A percentile compares a stretch with the other conserved stretches of the same genome.
phyloP scores from a whole-genome alignment of 2,329 filamentous ascomycete genomes.

The Colletotrichum sansevieriae region DNA sequence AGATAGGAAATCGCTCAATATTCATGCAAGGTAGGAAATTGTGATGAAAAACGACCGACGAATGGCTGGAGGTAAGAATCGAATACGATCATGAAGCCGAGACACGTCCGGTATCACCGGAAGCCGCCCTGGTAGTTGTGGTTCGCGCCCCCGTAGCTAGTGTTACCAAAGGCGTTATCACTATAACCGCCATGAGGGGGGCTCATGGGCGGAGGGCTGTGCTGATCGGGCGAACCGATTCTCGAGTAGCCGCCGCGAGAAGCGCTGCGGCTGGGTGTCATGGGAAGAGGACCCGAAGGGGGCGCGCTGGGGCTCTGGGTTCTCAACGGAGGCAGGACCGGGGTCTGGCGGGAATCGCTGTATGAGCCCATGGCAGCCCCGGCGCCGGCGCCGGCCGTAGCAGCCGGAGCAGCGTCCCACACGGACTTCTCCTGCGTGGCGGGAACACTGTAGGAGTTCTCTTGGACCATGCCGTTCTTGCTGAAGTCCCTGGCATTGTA shows the following conservation, averaged over 20 bases:
- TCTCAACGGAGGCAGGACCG: conserved; percentile 30
- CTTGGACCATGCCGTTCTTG: conserved; percentile 47
- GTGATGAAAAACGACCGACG: background rate
- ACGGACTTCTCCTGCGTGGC: conserved; percentile 48
- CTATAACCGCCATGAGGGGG: conserved; percentile 31
- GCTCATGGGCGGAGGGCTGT: conserved; percentile 41
- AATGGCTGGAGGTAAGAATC: background rate
- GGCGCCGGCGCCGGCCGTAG: conserved; percentile 41
- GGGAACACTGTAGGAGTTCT: conserved; percentile 51
- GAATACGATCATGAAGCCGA: background rate
- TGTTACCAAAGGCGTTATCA: conserved; percentile 26
- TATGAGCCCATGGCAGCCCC: conserved; percentile 37
- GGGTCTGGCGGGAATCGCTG: conserved; percentile 22
- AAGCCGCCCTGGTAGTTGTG: conserved; percentile 40
- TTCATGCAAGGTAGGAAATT: conserved; percentile 19
- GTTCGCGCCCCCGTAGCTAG: conserved; percentile 30
- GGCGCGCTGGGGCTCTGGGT: conserved; percentile 40
- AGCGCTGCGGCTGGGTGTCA: conserved; percentile 38
- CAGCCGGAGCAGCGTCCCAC: conserved; percentile 43
- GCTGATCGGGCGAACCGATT: conserved; percentile 36
- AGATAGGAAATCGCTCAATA: conserved; percentile 23
- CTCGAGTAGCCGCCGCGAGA: conserved; percentile 37
- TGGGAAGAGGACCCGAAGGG: conserved; percentile 38
- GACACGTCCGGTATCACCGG: conserved; percentile 7
- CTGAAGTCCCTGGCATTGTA: conserved; percentile 52